Evolutionary conservation across 1,284 basidiomycete species (phyloP).

Genomic region (Microbotryum saponariae): DNA sequence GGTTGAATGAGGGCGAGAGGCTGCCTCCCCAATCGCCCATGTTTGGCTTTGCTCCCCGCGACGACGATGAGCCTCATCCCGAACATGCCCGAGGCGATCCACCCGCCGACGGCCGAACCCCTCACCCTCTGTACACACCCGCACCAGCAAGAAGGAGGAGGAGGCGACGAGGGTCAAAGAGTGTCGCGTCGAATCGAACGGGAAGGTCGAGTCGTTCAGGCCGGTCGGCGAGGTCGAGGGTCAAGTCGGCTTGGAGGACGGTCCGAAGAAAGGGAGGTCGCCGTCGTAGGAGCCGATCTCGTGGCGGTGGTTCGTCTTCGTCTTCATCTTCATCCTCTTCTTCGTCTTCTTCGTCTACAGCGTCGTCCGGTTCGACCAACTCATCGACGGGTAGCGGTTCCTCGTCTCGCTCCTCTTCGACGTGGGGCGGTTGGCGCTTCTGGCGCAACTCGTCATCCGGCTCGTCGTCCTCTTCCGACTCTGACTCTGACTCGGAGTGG

Average conservation of each 20-base stretch:
- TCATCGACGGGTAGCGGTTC: constrained; percentile 18
- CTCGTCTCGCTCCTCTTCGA: constrained; percentile 26
- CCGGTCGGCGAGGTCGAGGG: constrained; percentile 24
- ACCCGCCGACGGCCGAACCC: constrained; percentile 5
- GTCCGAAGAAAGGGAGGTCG: constrained; percentile 9
- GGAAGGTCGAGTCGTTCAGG: constrained; percentile 19
- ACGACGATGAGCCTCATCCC: constrained; percentile 24
- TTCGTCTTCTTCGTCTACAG: constrained; percentile 17
- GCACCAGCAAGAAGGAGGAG: constrained; percentile 11
- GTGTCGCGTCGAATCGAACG: constrained; percentile 26
- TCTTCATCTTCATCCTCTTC: constrained; percentile 19
- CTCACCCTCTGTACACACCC: constrained; percentile 31
- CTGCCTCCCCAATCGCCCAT: constrained; percentile 2
- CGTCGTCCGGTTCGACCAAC: constrained; percentile 19
- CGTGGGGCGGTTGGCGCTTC: constrained; percentile 35
- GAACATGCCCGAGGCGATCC: constrained; percentile 9
- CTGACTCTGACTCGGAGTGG: constrained; percentile 20
- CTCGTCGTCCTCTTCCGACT: constrained; percentile 25
- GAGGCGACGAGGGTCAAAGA: constrained; percentile 10
- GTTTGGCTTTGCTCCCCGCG: constrained; percentile 17
- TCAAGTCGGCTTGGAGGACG: constrained; percentile 24
- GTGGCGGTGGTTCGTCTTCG: constrained; percentile 7
- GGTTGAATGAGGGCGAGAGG: neutral
- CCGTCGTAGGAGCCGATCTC: constrained; percentile 3
- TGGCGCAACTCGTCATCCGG: constrained; percentile 34